phyloP scores from a whole-genome alignment of 805 yeast species.

The Yarrowia sp. region DNA sequence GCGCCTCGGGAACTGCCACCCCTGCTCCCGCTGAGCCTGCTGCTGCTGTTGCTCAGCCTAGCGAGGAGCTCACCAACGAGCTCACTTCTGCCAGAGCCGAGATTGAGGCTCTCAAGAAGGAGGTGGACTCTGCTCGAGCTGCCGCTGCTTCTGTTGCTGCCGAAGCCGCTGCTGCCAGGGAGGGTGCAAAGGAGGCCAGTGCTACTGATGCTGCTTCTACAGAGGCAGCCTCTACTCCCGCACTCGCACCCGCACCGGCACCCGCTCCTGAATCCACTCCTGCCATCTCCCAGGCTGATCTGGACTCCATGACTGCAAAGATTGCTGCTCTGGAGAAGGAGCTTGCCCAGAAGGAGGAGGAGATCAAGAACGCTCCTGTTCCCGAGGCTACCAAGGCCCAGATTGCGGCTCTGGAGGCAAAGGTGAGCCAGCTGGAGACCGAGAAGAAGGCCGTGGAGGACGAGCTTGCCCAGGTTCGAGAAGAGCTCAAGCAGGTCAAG shows the following conservation, averaged over 20 bases:
- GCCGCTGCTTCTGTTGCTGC: conserved; percentile 12
- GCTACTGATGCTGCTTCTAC: conserved; percentile 32
- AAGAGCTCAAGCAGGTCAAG: conserved; percentile 42
- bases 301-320: conserved; percentile 44
- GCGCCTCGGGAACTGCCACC: too few species aligned
- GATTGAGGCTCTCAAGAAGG: conserved; percentile 36
- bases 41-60: neutral
- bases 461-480: conserved; percentile 40
- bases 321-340: conserved; percentile 44
- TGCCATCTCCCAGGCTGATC: conserved; percentile 9
- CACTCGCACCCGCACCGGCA: too few species aligned
- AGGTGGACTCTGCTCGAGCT: conserved; percentile 24
- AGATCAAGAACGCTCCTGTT: conserved; percentile 40
- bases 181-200: neutral
- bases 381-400: conserved; percentile 30
- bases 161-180: conserved; percentile 1
- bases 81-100: conserved; percentile 29
- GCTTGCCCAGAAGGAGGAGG: conserved; percentile 43
- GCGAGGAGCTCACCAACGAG: neutral
- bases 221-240: neutral
- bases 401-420: conserved; percentile 3
- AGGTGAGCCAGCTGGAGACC: conserved; percentile 38
- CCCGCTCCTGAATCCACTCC: neutral
- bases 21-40: neutral
- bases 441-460: conserved; percentile 39